Base-by-base conservation (phyloP, 768 basidiomycete genomes). In the Xanthoconium purpureum region DNA sequence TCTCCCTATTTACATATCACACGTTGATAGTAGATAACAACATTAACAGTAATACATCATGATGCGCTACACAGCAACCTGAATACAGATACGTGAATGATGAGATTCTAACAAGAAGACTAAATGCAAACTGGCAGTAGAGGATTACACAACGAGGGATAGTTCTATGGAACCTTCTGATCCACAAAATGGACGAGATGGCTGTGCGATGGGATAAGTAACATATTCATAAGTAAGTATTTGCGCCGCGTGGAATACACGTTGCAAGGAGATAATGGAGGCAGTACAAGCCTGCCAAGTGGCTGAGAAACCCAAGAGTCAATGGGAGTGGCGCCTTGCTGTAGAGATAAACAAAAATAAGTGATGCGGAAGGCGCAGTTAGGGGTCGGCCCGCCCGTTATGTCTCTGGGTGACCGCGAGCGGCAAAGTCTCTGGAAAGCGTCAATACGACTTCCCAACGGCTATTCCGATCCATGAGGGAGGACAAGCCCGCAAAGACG, bases 401-500 rank as follows among this genome's bases (percentile, higher is more conserved):
- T 24, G 17, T 32, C 30, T 54, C 48, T 5, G 8, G 33, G 20
- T 51, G 60, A 11, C 18, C 44, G 17, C 30, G 56, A 0, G 55
- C 54, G 6, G 58, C 12, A 20, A 68, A 66, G 49, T 76, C 66
- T 43, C 78, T 71, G 42, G 71, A 73, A 17, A 85, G 66, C 46
- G 80, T 78, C 65, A 85, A 56, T 43, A 84, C 70, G 30, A 63
- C 66, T 4, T 66, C 75, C 66, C 77, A 80, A 7, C 74, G 73
- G 45, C 67, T 66, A 6, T 76, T 73, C 40, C 64, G 63, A 29
- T 72, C 71, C 30, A 70, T 60, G 33, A 74, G 75, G 17, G 74
- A 62, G 10, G 80, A 75, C 50, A 85, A 66, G n/a, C 84, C 84
- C 8, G 75, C 81, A 54, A 84, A 85, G 47, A 72, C 52, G 14